Evolutionary conservation across 805 yeast genomes (phyloP), one percentile per base, ranked within the genome.

Genomic region (Brettanomyces custersianus): DNA sequence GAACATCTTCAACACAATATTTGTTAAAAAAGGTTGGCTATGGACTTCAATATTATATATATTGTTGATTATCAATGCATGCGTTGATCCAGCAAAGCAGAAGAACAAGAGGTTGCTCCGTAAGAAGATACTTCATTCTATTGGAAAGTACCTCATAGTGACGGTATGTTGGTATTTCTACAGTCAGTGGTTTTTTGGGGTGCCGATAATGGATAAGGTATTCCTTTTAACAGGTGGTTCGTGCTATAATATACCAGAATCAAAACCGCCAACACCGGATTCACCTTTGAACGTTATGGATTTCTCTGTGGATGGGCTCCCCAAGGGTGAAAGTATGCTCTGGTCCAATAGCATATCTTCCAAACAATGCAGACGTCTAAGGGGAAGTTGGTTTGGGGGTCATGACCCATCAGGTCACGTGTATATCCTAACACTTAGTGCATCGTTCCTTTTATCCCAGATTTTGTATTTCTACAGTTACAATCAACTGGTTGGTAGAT

Each of bases 351-450:
- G 28, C 10, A 31, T 60, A 12, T 47, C 63, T 13, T 61, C 74
- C 0, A 54, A 63, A 2, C 45, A 54, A 2, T 72, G 92, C 54
- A 57, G 92, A 54, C 35, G 52, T 41, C 20, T 71, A 49, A 86
- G 77, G 34, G 80, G 97, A 0, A 39, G 48, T 12, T 82, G 90
- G 92, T 41, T 45, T 6, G 86, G 95, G 1, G 98, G 98, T 0
- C 95, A 86, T 52, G 98, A 92, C 60, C 95, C 97, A 4, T 80
- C 90, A 41, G 98, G 98, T 0, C 98, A 92, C 53, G 80, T 85
- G 1, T 92, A 88, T 48, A 55, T 92, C 29, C 61, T 90, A 31
- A 69, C 80, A 4, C 81, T 80, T 40, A 67, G 84, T 7, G 70
- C 80, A 21, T 52, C 80, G 37, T 71, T 81, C 38, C 50, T 90